Percentiles rank a stretch among this genome's conserved stretches.
These are phyloP conservation scores for Aspergillus sp. DNA, from an alignment of 2,329 filamentous ascomycete species.

Conservation along the genomic window DNA sequence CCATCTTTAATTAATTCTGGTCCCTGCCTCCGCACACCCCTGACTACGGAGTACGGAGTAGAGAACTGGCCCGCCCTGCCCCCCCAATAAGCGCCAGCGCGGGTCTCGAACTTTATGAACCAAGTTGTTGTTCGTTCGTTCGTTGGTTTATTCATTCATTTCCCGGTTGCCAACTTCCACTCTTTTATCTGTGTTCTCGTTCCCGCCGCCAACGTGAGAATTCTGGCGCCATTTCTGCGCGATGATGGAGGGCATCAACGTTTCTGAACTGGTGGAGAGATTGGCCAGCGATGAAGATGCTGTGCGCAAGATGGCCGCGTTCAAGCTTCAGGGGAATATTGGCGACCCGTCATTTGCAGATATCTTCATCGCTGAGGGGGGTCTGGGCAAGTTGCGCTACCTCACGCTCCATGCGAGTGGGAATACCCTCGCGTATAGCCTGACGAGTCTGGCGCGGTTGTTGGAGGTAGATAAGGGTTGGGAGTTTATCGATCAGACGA, in stretches of 20 bases:
- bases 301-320: conserved; percentile 94
- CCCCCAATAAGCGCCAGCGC: no score
- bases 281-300: conserved; percentile 67
- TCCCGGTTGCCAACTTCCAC: no score
- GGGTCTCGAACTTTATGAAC: no score
- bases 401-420: conserved; percentile 78
- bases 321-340: conserved; percentile 92
- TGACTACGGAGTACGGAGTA: no score
- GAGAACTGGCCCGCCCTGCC: no score
- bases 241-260: conserved; percentile 47
- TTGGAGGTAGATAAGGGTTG: conserved; percentile 97
- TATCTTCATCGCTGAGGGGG: conserved; percentile 85
- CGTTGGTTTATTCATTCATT: background rate
- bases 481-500: conserved; percentile 55
- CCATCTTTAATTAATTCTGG: background rate
- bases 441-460: conserved; percentile 78
- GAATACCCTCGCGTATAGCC: conserved; percentile 90
- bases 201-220: background rate
- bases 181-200: background rate
- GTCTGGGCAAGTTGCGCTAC: conserved; percentile 69
- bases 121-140: background rate
- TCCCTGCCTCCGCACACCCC: background rate
- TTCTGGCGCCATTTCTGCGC: background rate
- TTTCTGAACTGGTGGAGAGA: conserved; percentile 51
- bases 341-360: conserved; percentile 95